Base-by-base conservation (phyloP, 306 rosid genomes). In the Dicorynia guianensis region DNA sequence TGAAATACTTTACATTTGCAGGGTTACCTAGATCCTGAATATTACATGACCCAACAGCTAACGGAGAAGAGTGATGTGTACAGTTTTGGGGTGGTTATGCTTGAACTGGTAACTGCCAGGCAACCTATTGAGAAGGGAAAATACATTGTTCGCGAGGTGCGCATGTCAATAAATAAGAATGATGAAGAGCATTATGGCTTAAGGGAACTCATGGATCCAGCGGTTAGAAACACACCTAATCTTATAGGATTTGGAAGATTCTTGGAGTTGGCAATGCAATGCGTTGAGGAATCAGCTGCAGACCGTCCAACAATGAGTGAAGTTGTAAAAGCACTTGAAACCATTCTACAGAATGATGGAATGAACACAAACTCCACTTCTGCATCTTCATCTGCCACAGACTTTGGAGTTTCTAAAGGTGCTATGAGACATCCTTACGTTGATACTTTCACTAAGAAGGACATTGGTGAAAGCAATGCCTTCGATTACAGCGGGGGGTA, bases 1-100 rank as follows among this genome's bases (percentile, higher is more conserved):
- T 63, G 14, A 70, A 71, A 57, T 65, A 44, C 50, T 53, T 61
- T 39, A 50, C 79, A 42, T 56, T 18, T 83, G 80, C 87, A 95
- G 98, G 99, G 99, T 9, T 95, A 95, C 78, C 62, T 95, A 36
- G 99, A 95, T 83, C 99, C 97, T 3, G 96, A 95, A 82, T 95
- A 95, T 64, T 95, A 95, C 87, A 84, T 90, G 97, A 95, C 97
- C 18, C 97, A 95, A 59, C 97, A 95, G 53, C 75, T 95, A 38
- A 90, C 97, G 0, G 97, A 90, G 63, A 95, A 92, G 80, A 92
- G 97, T 40, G 99, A 95, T 25, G 97, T 92, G 42, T 95, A 95
- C 75, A 92, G 99, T 61, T 95, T 87, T 36, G 99, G 99, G 10
- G 97, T 95, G 0, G 97, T 95, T 1, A 90, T 95, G 97, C 85